Evolutionary conservation across 805 yeast genomes (phyloP).

Genomic region (Saccharomyces mikatae): DNA sequence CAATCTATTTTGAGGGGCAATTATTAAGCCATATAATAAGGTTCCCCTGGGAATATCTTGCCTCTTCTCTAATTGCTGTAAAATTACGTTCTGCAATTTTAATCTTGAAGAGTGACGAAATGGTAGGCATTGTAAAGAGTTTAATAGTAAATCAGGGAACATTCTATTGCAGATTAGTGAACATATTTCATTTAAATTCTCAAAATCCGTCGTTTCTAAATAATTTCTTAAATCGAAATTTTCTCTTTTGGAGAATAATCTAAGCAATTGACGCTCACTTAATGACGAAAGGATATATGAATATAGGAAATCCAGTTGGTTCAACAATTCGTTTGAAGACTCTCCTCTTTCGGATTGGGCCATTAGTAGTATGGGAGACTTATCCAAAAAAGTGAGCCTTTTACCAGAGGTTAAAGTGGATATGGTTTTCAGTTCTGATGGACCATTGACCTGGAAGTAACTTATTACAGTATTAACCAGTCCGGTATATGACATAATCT

Average conservation of each 20-base stretch:
- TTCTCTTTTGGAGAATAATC: constrained; percentile 60
- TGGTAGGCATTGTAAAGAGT: constrained; percentile 57
- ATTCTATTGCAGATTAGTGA: constrained; percentile 40
- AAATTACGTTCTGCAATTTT: constrained; percentile 34
- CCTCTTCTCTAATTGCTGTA: constrained; percentile 15
- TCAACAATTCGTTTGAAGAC: constrained; percentile 40
- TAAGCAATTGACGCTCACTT: constrained; percentile 68
- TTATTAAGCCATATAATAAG: constrained; percentile 66
- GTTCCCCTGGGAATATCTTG: constrained; percentile 37
- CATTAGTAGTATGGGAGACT: constrained; percentile 63
- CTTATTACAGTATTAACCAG: constrained; percentile 71
- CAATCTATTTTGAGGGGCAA: constrained; percentile 54
- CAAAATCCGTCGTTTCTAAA: constrained; percentile 65
- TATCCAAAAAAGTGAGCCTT: constrained; percentile 49
- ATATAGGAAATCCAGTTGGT: constrained; percentile 66
- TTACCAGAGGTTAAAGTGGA: constrained; percentile 6
- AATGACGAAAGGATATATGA: constrained; percentile 74
- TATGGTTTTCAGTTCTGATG: constrained; percentile 39
- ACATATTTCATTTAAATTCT: constrained; percentile 60
- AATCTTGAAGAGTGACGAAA: constrained; percentile 52
- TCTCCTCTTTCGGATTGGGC: constrained; percentile 58
- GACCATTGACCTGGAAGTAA: constrained; percentile 45
- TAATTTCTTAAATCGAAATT: constrained; percentile 76
- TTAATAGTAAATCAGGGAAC: constrained; percentile 53
- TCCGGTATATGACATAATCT: constrained; percentile 66